A percentile compares a stretch with the other conserved stretches of the same genome.
These are phyloP conservation scores for Odonthalia washingtoniensis DNA, from an alignment of 31 red algal species.

Conservation along the genomic window DNA sequence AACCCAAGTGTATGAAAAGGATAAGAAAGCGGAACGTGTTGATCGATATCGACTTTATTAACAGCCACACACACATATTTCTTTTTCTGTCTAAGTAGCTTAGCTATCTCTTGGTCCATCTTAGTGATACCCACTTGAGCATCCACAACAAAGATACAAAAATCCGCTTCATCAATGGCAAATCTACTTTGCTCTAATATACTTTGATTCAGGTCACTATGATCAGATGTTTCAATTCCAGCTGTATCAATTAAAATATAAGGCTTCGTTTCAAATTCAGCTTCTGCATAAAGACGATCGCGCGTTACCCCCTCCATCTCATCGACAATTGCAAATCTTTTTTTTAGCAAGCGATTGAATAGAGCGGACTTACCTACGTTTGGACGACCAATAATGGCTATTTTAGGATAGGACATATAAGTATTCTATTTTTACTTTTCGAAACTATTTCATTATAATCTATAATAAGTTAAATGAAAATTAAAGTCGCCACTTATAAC, in stretches of 20 bases:
- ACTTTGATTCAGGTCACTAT: constrained; percentile 75
- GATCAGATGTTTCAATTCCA: constrained; percentile 93
- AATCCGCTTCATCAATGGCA: constrained; percentile 84
- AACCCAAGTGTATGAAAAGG: constrained; percentile 96
- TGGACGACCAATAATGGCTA: constrained; percentile 93
- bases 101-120: constrained; percentile 88
- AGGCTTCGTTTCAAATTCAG: constrained; percentile 66
- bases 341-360: constrained; percentile 86
- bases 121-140: constrained; percentile 82
- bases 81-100: constrained; percentile 70
- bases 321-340: constrained; percentile 83
- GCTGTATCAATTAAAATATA: constrained; percentile 98
- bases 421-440: too few species aligned
- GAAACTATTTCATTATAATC: too few species aligned
- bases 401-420: constrained; percentile 47
- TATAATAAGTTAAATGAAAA: too few species aligned
- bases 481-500: too few species aligned
- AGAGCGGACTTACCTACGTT: constrained; percentile 99
- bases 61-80: constrained; percentile 77
- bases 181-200: constrained; percentile 90
- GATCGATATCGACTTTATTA: constrained; percentile 95
- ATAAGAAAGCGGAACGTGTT: constrained; percentile 55
- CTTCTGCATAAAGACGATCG: constrained; percentile 89
- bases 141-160: constrained; percentile 86
- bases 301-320: constrained; percentile 94